Conservation (phyloP, 305 asterid species). For the Caryopteris hybrid region DNA sequence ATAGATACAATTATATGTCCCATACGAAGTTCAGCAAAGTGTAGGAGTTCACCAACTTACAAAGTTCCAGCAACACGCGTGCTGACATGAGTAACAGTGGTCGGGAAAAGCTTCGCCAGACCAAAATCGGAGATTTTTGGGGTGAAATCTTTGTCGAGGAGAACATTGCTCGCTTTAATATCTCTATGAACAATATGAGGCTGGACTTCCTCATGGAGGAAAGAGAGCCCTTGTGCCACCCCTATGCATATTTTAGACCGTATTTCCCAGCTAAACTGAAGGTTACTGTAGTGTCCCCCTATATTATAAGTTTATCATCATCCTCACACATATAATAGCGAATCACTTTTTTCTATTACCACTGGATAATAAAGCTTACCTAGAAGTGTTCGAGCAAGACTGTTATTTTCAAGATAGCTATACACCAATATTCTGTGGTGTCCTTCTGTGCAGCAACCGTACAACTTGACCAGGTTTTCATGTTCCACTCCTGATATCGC, state of each 20-base stretch:
- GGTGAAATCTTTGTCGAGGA: constrained; percentile 75
- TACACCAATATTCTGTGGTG: constrained; percentile 76
- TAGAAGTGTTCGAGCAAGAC: constrained; percentile 89
- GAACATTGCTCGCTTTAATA: constrained; percentile 84
- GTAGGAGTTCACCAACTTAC: constrained; percentile 42
- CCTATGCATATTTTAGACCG: constrained; percentile 68
- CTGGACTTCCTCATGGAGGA: constrained; percentile 70
- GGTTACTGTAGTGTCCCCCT: constrained; percentile 38
- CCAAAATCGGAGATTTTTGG: constrained; percentile 91
- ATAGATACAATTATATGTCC: not conserved
- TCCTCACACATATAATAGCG: not conserved
- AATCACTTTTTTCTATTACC: not conserved
- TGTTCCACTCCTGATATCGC: constrained; percentile 73
- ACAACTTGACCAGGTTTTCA: constrained; percentile 73
- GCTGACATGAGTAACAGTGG: constrained; percentile 68
- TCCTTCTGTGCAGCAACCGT: constrained; percentile 80
- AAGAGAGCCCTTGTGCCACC: constrained; percentile 75
- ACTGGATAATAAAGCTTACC: constrained; percentile 34
- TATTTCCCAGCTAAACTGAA: constrained; percentile 55
- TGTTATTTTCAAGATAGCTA: constrained; percentile 77
- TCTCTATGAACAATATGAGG: constrained; percentile 85
- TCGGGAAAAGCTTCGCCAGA: constrained; percentile 78
- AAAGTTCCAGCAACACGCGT: constrained; percentile 89
- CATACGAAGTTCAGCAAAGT: not conserved
- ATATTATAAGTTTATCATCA: constrained; percentile 20